phyloP scores from a whole-genome alignment of 768 basidiomycete species.

The Leccinum broughii region DNA sequence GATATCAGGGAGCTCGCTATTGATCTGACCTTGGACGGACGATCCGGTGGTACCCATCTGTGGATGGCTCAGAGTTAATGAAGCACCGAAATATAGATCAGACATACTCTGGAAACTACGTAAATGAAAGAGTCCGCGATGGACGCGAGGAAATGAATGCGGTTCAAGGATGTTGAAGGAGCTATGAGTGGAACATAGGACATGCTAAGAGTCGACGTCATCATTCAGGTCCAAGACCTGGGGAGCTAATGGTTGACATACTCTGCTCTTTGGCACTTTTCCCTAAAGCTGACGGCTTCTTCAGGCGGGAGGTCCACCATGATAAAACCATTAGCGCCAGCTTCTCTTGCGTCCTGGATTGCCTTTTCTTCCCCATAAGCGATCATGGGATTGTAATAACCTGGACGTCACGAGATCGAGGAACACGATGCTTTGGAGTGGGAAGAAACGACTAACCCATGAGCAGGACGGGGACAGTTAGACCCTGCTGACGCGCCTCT shows the following conservation, averaged over 20 bases:
- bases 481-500: constrained; percentile 78
- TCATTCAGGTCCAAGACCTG: neutral
- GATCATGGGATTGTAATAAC: constrained; percentile 96
- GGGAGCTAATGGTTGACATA: constrained; percentile 41
- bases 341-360: constrained; percentile 83
- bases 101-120: constrained; percentile 87
- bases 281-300: constrained; percentile 88
- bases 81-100: neutral
- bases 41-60: constrained; percentile 99
- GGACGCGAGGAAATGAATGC: constrained; percentile 86
- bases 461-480: constrained; percentile 76
- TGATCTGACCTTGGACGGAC: constrained; percentile 68
- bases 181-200: constrained; percentile 96
- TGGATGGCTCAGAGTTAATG: constrained; percentile 15
- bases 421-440: neutral
- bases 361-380: constrained; percentile 96
- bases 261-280: constrained; percentile 81
- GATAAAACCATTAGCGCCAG: constrained; percentile 96
- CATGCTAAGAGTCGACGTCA: constrained; percentile 50
- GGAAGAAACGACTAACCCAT: constrained; percentile 23
- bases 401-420: constrained; percentile 39
- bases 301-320: constrained; percentile 98
- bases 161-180: constrained; percentile 84
- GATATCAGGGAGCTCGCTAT: constrained; percentile 77
- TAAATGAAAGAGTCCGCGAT: constrained; percentile 99